Percentiles rank a stretch among this genome's conserved stretches.
Evolutionary conservation across 345 rosid genomes (phyloP).

Genomic region (Euclidium syriacum): DNA sequence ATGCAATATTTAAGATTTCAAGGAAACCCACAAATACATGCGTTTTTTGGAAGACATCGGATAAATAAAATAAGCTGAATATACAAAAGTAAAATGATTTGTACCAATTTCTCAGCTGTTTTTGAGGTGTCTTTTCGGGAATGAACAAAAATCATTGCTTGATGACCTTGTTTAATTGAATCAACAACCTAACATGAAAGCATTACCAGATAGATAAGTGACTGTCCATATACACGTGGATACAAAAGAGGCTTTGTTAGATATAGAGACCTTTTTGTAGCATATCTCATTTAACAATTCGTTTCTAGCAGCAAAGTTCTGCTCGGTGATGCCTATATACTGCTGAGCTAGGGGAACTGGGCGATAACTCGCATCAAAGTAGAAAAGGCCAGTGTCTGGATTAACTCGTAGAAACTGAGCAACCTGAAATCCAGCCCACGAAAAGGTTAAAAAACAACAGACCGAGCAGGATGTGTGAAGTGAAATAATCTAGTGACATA

Average conservation of each 20-base stretch:
- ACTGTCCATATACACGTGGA: slow-evolving; percentile 12
- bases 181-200: slow-evolving; percentile 61
- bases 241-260: not conserved
- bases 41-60: not conserved
- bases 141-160: slow-evolving; percentile 97
- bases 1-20: slow-evolving; percentile 4
- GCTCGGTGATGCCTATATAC: slow-evolving; percentile 94
- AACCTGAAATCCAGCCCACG: slow-evolving; percentile 46
- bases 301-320: slow-evolving; percentile 73
- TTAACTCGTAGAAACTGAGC: slow-evolving; percentile 95
- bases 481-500: slow-evolving; percentile 6
- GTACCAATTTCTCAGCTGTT: slow-evolving; percentile 91
- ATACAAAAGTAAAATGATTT: slow-evolving; percentile 5
- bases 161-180: slow-evolving; percentile 88
- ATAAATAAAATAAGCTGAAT: not conserved
- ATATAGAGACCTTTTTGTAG: slow-evolving; percentile 72
- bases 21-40: slow-evolving; percentile 9
- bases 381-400: slow-evolving; percentile 85
- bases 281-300: slow-evolving; percentile 88
- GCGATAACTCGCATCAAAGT: slow-evolving; percentile 96
- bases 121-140: slow-evolving; percentile 95
- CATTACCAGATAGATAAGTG: slow-evolving; percentile 19
- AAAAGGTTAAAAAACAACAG: not conserved
- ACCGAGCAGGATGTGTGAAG: not conserved
- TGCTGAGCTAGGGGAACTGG: slow-evolving; percentile 98